These are phyloP conservation scores for Lotus japonicus DNA, from an alignment of 306 rosid genomes.

Conservation along the genomic window DNA sequence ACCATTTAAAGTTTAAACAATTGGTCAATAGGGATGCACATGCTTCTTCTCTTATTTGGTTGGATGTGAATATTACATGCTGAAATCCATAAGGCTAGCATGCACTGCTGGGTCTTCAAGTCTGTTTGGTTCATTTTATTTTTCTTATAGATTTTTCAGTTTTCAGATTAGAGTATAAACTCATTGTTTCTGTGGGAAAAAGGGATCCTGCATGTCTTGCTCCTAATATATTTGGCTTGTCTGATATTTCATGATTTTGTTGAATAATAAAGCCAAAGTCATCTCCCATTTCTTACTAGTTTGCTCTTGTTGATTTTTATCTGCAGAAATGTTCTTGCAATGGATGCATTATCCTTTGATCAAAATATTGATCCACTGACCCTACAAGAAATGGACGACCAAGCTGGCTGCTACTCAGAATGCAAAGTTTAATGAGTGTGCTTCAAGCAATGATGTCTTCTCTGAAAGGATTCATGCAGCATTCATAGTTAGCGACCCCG, in stretches of 20 bases:
- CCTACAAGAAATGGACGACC: slow-evolving; percentile 70
- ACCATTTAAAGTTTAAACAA: slow-evolving; percentile 53
- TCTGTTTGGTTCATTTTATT: not conserved
- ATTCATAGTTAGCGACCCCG: slow-evolving; percentile 80
- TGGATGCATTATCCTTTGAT: slow-evolving; percentile 61
- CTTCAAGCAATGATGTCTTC: slow-evolving; percentile 32
- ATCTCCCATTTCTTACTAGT: not conserved
- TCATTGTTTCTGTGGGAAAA: too few species aligned
- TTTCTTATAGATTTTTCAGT: not conserved
- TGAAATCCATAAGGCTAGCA: slow-evolving; percentile 9
- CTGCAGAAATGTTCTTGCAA: slow-evolving; percentile 72
- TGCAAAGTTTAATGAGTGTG: slow-evolving; percentile 23
- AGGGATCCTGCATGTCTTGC: too few species aligned
- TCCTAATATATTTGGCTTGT: too few species aligned
- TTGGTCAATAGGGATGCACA: slow-evolving; percentile 55
- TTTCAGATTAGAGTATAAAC: too few species aligned
- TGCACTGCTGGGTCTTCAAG: not conserved
- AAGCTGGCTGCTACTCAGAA: slow-evolving; percentile 25
- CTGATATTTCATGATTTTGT: too few species aligned
- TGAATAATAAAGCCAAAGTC: slow-evolving; percentile 5
- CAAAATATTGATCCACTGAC: slow-evolving; percentile 77
- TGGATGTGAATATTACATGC: not conserved
- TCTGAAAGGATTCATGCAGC: slow-evolving; percentile 73
- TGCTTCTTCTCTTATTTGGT: slow-evolving; percentile 3
- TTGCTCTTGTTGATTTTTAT: not conserved